A percentile compares a stretch with the other conserved stretches of the same genome.
Conservation (phyloP, 208 protist genomes). For the Crithidia mellificae region DNA sequence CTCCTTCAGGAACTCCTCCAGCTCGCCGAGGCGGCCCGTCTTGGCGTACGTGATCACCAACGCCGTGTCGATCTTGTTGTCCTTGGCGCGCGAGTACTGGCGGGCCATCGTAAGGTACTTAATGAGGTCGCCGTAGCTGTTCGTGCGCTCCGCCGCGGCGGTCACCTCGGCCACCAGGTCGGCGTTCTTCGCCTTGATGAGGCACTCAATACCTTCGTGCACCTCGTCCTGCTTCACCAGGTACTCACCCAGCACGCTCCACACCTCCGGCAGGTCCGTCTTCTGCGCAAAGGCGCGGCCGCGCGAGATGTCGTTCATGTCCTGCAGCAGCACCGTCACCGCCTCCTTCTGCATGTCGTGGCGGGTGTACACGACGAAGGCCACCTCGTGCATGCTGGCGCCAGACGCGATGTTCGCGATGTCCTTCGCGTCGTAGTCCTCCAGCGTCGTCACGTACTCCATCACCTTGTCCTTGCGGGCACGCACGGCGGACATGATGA, state of each 20-base stretch:
- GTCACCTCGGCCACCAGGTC: conserved; percentile 93
- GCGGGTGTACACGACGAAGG: conserved; percentile 99
- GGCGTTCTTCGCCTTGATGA: conserved; percentile 98
- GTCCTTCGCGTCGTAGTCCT: conserved; percentile 99
- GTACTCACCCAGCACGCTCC: conserved; percentile 93
- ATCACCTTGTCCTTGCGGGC: conserved; percentile 95
- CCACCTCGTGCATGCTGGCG: conserved; percentile 97
- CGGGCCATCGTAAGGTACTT: conserved; percentile 98
- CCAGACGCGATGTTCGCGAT: conserved; percentile 97
- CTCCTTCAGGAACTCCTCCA: conserved; percentile 99
- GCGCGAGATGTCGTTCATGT: conserved; percentile 95
- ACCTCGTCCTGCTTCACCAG: conserved; percentile 93
- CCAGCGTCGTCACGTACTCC: conserved; percentile 98
- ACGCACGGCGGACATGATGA: conserved; percentile 99
- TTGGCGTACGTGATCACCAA: conserved; percentile 97
- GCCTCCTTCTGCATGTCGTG: conserved; percentile 96
- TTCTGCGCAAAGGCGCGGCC: conserved; percentile 96
- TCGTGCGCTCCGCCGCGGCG: conserved; percentile 85
- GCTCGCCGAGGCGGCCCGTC: conserved; percentile 96
- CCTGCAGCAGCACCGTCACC: conserved; percentile 96
- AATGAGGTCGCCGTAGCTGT: conserved; percentile 96
- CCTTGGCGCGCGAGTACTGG: conserved; percentile 80
- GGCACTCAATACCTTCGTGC: conserved; percentile 96
- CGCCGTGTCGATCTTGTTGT: conserved; percentile 98
- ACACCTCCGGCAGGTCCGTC: conserved; percentile 94